phyloP scores from a whole-genome alignment of 768 basidiomycete genomes.

The Lactifluus echinatus region DNA sequence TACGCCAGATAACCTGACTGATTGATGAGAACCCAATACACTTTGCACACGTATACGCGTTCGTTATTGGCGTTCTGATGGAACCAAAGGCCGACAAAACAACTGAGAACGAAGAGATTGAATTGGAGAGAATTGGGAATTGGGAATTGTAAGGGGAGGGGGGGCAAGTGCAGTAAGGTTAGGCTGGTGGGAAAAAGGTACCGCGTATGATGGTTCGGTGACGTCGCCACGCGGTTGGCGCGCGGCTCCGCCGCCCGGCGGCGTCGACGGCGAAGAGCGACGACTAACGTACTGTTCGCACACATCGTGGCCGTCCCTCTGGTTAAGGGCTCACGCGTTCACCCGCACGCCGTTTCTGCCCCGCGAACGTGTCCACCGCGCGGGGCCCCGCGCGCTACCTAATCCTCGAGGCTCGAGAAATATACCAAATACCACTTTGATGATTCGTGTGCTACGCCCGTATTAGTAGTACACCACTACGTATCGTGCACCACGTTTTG shows the following conservation, averaged over 20 bases:
- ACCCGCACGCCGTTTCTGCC: conserved; percentile 3
- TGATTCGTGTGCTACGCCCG: conserved; percentile 7
- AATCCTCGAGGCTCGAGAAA: conserved; percentile 16
- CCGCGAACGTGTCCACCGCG: conserved; percentile 9
- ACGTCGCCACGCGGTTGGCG: conserved; percentile 11
- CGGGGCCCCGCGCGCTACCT: conserved; percentile 11
- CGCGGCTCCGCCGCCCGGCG: not conserved
- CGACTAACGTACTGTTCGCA: not conserved
- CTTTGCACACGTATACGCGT: not conserved
- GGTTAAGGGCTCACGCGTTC: not conserved
- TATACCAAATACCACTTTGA: not conserved
- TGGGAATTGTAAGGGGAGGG: not conserved
- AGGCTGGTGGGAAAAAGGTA: conserved; percentile 7
- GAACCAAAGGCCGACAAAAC: not conserved
- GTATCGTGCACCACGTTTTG: conserved; percentile 2
- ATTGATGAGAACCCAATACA: not conserved
- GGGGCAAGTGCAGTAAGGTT: not conserved
- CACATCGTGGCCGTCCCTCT: not conserved
- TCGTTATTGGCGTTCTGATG: not conserved
- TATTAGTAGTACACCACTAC: not conserved
- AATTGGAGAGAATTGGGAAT: conserved; percentile 3
- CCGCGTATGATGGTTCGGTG: not conserved
- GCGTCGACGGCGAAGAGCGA: not conserved
- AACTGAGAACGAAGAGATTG: not conserved
- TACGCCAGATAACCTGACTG: not conserved